Evolutionary conservation across 495 filamentous ascomycete species (phyloP).

Genomic region (Oleoguttula mirabilis): DNA sequence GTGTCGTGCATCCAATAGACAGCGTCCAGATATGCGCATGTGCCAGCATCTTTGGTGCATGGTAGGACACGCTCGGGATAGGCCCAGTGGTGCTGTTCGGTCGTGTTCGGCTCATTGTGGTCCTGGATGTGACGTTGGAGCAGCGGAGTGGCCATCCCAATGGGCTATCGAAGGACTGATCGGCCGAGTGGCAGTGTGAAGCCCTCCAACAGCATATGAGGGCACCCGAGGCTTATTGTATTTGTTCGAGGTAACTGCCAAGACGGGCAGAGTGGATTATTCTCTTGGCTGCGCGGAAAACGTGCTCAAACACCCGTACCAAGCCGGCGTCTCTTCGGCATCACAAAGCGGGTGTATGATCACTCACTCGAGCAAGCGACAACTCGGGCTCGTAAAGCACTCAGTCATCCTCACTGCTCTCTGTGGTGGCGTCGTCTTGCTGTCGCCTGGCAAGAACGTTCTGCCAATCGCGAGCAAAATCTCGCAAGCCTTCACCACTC

Average conservation of each 20-base stretch:
- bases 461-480: conserved; percentile 83
- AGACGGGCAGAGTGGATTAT: too few species aligned
- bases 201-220: too few species aligned
- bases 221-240: too few species aligned
- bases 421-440: conserved; percentile 33
- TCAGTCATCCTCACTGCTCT: conserved; percentile 30
- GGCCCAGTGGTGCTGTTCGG: conserved; percentile 47
- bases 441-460: conserved; percentile 53
- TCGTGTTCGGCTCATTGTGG: conserved; percentile 25
- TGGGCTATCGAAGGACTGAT: neutral
- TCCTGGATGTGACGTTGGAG: conserved; percentile 31
- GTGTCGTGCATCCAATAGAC: conserved; percentile 49
- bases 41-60: conserved; percentile 46
- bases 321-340: neutral
- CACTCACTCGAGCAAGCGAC: too few species aligned
- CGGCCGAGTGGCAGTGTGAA: too few species aligned
- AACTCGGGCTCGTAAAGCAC: too few species aligned
- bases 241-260: too few species aligned
- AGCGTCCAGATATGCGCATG: conserved; percentile 51
- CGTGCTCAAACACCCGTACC: conserved; percentile 1
- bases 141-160: conserved; percentile 1
- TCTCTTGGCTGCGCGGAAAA: too few species aligned
- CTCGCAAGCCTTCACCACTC: conserved; percentile 62
- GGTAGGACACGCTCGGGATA: conserved; percentile 46
- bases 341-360: too few species aligned